Percentiles rank a stretch among this genome's conserved stretches.
Conservation (phyloP, 352 stramenopile genomes). For the Pythium aquatile region DNA sequence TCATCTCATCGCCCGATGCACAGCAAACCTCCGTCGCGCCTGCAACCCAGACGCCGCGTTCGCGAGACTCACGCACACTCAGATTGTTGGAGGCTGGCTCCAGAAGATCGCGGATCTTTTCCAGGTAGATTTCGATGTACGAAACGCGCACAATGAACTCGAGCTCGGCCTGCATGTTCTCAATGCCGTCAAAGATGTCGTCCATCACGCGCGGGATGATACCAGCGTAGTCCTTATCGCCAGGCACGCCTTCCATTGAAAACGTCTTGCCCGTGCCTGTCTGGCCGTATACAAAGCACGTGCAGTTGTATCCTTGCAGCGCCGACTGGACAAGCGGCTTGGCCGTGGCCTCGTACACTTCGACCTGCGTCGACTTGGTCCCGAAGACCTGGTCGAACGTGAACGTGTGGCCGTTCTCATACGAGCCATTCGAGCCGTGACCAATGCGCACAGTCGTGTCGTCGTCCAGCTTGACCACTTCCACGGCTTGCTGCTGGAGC, state of each 20-base stretch:
- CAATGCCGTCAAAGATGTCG: slow-evolving; percentile 68
- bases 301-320: slow-evolving; percentile 87
- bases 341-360: slow-evolving; percentile 66
- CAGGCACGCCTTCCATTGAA: slow-evolving; percentile 85
- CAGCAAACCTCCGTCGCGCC: slow-evolving; percentile 65
- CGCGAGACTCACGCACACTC: slow-evolving; percentile 54
- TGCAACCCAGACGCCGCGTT: slow-evolving; percentile 63
- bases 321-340: slow-evolving; percentile 59
- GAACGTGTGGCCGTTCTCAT: slow-evolving; percentile 42
- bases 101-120: slow-evolving; percentile 97
- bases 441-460: slow-evolving; percentile 41
- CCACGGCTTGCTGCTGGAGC: slow-evolving; percentile 59
- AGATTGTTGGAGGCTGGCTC: slow-evolving; percentile 55
- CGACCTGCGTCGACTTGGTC: slow-evolving; percentile 46
- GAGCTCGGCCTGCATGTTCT: slow-evolving; percentile 65
- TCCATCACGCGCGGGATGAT: slow-evolving; percentile 78
- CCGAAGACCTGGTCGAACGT: slow-evolving; percentile 75
- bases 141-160: slow-evolving; percentile 96
- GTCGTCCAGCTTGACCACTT: slow-evolving; percentile 56
- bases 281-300: slow-evolving; percentile 92
- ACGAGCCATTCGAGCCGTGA: slow-evolving; percentile 25
- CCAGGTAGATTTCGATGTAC: slow-evolving; percentile 99
- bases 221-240: slow-evolving; percentile 57
- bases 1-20: slow-evolving; percentile 58
- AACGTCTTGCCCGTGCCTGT: slow-evolving; percentile 92